Conservation (phyloP, 2,329 filamentous ascomycete species). For the Basipetospora chlamydospora region DNA sequence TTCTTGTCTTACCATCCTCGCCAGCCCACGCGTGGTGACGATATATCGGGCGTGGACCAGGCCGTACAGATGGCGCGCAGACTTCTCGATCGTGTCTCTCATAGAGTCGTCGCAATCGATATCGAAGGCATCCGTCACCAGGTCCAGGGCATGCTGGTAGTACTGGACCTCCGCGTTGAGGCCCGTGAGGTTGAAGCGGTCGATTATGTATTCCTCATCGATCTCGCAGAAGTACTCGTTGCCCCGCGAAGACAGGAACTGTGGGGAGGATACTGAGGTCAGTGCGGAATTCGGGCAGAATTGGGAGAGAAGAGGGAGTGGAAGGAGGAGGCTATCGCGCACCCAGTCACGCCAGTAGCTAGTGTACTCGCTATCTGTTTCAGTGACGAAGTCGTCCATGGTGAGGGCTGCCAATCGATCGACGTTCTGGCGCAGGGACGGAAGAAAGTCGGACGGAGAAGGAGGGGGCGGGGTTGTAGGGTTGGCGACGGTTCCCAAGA, state of each 20-base stretch:
- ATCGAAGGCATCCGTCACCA: slow-evolving; percentile 96
- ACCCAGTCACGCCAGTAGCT: slow-evolving; percentile 99
- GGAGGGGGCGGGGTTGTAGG: no score
- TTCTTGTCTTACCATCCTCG: slow-evolving; percentile 74
- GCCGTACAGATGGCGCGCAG: slow-evolving; percentile 86
- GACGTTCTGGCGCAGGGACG: no score
- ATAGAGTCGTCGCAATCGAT: slow-evolving; percentile 98
- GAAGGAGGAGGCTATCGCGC: no score
- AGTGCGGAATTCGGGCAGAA: no score
- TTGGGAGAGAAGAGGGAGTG: no score
- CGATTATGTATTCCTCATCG: slow-evolving; percentile 95
- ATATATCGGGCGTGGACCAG: slow-evolving; percentile 94
- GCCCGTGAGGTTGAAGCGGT: slow-evolving; percentile 94
- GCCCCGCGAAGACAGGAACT: slow-evolving; percentile 96
- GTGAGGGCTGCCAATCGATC: slow-evolving; percentile 11
- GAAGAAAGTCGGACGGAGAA: no score
- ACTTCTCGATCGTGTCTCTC: slow-evolving; percentile 96
- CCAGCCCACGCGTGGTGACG: slow-evolving; percentile 81
- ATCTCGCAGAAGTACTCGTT: slow-evolving; percentile 99
- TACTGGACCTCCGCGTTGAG: slow-evolving; percentile 96
- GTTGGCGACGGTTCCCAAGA: no score
- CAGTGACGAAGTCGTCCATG: slow-evolving; percentile 97
- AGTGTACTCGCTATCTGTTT: slow-evolving; percentile 97
- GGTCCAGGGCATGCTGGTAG: slow-evolving; percentile 95
- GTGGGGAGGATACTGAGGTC: no score